phyloP scores from a whole-genome alignment of 2,329 filamentous ascomycete genomes.

The Xylaria sp. region DNA sequence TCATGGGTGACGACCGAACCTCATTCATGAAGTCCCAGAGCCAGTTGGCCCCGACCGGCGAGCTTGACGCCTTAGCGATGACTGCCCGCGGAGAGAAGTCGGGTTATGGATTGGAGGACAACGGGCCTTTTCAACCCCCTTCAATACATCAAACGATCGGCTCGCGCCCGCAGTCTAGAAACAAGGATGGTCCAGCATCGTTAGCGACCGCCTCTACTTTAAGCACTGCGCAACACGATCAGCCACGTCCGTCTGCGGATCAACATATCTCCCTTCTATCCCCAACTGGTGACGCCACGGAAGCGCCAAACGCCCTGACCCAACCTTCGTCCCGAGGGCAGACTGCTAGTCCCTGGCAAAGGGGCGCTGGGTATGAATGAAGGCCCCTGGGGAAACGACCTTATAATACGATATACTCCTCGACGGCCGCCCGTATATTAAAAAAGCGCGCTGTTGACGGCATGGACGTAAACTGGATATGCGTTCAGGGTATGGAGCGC shows the following conservation, averaged over 20 bases:
- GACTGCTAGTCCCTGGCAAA: constrained; percentile 45
- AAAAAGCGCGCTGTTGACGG: neutral
- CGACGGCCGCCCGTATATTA: neutral
- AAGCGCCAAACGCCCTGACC: neutral
- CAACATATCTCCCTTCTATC: constrained; percentile 37
- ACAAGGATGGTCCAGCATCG: constrained; percentile 7
- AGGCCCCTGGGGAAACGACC: neutral
- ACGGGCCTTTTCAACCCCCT: constrained; percentile 59
- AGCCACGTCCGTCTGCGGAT: constrained; percentile 41
- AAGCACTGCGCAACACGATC: constrained; percentile 28
- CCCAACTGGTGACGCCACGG: neutral
- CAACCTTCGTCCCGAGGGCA: constrained; percentile 32
- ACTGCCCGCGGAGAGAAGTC: constrained; percentile 79
- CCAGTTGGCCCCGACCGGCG: constrained; percentile 69
- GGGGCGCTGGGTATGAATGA: constrained; percentile 48
- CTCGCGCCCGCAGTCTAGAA: constrained; percentile 22
- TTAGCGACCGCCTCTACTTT: constrained; percentile 17
- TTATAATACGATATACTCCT: neutral
- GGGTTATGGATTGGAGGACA: constrained; percentile 57
- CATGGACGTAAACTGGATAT: neutral
- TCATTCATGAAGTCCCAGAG: constrained; percentile 97
- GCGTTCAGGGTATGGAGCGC: neutral
- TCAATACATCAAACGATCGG: constrained; percentile 45
- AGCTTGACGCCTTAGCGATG: constrained; percentile 82
- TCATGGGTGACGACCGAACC: constrained; percentile 91